Evolutionary conservation across 768 basidiomycete genomes (phyloP).

Genomic region (Coprinopsis cinerea): DNA sequence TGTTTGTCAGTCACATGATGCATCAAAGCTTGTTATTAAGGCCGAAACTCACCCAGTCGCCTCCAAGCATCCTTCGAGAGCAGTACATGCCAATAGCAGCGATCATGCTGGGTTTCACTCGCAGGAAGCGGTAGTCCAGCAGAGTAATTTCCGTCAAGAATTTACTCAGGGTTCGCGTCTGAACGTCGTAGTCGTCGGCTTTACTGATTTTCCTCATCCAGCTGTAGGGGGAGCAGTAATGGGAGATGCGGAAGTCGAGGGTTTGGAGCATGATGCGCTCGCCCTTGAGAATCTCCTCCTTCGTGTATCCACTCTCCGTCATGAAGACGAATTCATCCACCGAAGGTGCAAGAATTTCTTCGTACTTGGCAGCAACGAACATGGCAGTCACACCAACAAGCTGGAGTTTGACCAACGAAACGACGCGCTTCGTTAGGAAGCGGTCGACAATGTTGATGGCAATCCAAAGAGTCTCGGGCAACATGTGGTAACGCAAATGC

Average conservation of each 20-base stretch:
- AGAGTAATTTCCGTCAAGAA: conserved; percentile 96
- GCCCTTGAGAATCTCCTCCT: conserved; percentile 96
- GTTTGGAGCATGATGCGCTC: conserved; percentile 95
- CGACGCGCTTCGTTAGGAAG: conserved; percentile 83
- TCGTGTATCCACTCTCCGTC: conserved; percentile 91
- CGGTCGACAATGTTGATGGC: conserved; percentile 95
- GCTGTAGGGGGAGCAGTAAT: conserved; percentile 98
- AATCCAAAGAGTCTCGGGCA: conserved; percentile 99
- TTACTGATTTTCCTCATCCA: conserved; percentile 99
- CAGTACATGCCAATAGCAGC: conserved; percentile 98
- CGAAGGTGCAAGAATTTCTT: conserved; percentile 95
- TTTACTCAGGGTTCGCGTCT: conserved; percentile 95
- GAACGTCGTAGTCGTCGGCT: conserved; percentile 97
- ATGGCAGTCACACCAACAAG: conserved; percentile 98
- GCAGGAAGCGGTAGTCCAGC: conserved; percentile 86
- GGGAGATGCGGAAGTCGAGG: conserved; percentile 90
- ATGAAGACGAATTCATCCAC: conserved; percentile 99
- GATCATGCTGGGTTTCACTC: conserved; percentile 88
- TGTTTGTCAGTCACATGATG: conserved; percentile 34
- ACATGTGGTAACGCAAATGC: conserved; percentile 97
- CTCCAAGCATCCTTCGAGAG: conserved; percentile 88
- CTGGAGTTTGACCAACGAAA: conserved; percentile 86
- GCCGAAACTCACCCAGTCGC: conserved; percentile 88
- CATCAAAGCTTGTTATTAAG: too few species aligned
- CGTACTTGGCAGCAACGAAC: conserved; percentile 99